Evolutionary conservation across 768 basidiomycete species (phyloP).

Genomic region (Boletus tylopilopsis): DNA sequence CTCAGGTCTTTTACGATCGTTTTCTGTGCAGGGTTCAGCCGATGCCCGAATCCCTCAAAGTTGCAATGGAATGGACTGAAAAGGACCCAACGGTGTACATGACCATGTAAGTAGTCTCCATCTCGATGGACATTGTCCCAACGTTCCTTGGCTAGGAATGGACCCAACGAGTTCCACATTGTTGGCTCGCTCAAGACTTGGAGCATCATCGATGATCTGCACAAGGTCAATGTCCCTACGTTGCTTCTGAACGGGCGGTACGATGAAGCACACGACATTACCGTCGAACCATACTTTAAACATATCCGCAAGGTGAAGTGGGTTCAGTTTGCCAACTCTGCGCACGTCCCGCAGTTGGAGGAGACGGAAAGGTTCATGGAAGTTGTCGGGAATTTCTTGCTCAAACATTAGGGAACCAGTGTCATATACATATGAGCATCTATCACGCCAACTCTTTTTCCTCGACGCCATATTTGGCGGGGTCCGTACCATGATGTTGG

Average conservation of each 20-base stretch:
- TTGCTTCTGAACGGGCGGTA: slow-evolving; percentile 36
- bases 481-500: slow-evolving; percentile 79
- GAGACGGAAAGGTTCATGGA: slow-evolving; percentile 35
- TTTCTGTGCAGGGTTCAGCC: slow-evolving; percentile 45
- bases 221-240: slow-evolving; percentile 33
- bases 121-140: neutral
- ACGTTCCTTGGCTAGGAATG: slow-evolving; percentile 28
- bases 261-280: slow-evolving; percentile 34
- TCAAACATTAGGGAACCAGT: slow-evolving; percentile 4
- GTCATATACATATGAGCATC: neutral
- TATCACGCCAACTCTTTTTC: slow-evolving; percentile 25
- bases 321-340: slow-evolving; percentile 35
- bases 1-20: slow-evolving; percentile 38
- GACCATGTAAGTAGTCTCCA: slow-evolving; percentile 38
- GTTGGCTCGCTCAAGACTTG: slow-evolving; percentile 32
- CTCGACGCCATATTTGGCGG: slow-evolving; percentile 67
- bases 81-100: slow-evolving; percentile 46
- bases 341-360: slow-evolving; percentile 35
- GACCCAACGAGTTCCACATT: slow-evolving; percentile 38
- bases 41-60: slow-evolving; percentile 37
- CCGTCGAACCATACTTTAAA: slow-evolving; percentile 33
- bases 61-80: slow-evolving; percentile 32
- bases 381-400: slow-evolving; percentile 31
- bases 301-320: slow-evolving; percentile 33
- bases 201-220: slow-evolving; percentile 32